Evolutionary conservation across 768 basidiomycete species (phyloP).

Genomic region (Russula sp.): DNA sequence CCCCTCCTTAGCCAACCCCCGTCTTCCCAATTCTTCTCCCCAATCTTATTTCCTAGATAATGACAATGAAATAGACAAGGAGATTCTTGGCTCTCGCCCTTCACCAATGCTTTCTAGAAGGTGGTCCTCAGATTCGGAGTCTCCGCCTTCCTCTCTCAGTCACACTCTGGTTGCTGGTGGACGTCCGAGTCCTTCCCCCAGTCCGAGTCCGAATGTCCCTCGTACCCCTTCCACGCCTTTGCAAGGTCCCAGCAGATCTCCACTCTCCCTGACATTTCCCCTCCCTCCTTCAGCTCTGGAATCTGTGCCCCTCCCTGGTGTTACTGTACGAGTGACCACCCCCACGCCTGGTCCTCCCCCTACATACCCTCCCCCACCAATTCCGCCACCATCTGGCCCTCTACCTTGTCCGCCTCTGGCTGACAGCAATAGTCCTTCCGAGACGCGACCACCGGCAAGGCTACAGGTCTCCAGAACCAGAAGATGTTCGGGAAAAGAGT

Average conservation of each 20-base stretch:
- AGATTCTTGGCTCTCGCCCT: background rate
- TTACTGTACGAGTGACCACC: constrained; percentile 9
- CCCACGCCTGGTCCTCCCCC: constrained; percentile 10
- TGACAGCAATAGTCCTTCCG: background rate
- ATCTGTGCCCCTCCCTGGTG: background rate
- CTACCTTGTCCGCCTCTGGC: constrained; percentile 5
- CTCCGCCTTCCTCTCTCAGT: background rate
- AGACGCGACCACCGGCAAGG: background rate
- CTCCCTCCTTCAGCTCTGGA: constrained; percentile 10
- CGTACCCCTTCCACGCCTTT: background rate
- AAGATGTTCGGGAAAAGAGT: background rate
- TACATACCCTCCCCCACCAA: constrained; percentile 9
- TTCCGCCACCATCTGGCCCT: constrained; percentile 10
- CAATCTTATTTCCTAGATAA: background rate
- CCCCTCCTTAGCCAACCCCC: background rate
- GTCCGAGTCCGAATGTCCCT: background rate
- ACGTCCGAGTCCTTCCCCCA: background rate
- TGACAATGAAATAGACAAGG: background rate
- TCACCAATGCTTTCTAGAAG: constrained; percentile 7
- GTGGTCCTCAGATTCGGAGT: constrained; percentile 9
- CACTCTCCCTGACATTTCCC: constrained; percentile 19
- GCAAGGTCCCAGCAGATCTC: background rate
- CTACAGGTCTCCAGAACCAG: background rate
- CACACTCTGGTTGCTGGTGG: background rate
- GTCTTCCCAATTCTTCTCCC: background rate